Base-by-base conservation (phyloP, 805 yeast genomes). In the Ogataea paradorogensis region DNA sequence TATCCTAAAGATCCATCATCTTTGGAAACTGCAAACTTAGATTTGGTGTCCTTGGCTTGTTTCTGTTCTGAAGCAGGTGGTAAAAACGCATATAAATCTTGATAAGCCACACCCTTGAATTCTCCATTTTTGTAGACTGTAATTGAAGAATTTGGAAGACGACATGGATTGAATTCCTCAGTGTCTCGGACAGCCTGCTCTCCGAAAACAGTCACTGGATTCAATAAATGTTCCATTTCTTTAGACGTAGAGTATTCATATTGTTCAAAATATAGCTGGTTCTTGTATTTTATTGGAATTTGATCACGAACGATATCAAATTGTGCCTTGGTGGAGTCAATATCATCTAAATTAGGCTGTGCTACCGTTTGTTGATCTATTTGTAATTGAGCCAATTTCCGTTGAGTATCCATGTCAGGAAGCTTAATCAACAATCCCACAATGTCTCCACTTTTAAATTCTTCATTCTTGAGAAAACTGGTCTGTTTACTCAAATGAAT, bases 1-100 rank as follows among this genome's bases (percentile, higher is more conserved):
- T 93, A 93, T 0, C 98, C 99, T 39, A 88, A 63, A 30, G 78
- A 67, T 0, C 95, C 95, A 57, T 93, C 96, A 58, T 93, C 95
- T 10, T 52, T 76, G 54, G 57, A 69, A 50, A 53, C 45, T 8
- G 39, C 38, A 27, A 59, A 49, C 3, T 35, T 28, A 4, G 38
- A 35, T 14, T 44, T 38, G 21, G 26, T 27, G 25, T 25, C 45
- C 13, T 48, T 38, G 45, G 65, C 64, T 39, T 65, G 65, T 31
- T 65, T 66, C 31, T 73, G 62, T 45, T 76, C 80, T 28, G 90
- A 76, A 41, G 81, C 71, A 3, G 95, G 90, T 0, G 97, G 96
- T 34, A 84, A 61, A 54, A 87, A 90, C 18, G 88, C 83, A 46
- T 77, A 79, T 27, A 91, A 59, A 23, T 80, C 75, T 42, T 76